Evolutionary conservation across 352 stramenopile species (phyloP).

Genomic region (Globisporangium splendens): DNA sequence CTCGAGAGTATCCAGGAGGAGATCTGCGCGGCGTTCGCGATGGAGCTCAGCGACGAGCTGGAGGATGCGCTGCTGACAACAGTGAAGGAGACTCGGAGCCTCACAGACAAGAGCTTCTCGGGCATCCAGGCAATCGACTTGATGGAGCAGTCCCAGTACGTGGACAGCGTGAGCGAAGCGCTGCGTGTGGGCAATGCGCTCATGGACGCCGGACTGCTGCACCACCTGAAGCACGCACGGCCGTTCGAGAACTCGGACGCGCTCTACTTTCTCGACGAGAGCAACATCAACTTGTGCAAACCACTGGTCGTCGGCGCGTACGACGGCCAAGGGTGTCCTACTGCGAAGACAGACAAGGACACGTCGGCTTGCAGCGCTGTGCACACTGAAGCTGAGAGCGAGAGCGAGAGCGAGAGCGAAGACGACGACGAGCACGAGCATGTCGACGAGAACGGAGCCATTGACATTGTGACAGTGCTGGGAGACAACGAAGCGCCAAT

Average conservation of each 20-base stretch:
- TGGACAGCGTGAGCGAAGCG: slow-evolving; percentile 35
- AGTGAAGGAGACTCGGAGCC: slow-evolving; percentile 12
- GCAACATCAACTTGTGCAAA: slow-evolving; percentile 53
- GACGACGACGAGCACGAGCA: slow-evolving; percentile 5
- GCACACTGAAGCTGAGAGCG: no score
- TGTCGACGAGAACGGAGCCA: slow-evolving; percentile 11
- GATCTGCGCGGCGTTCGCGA: slow-evolving; percentile 31
- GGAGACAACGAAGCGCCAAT: slow-evolving; percentile 12
- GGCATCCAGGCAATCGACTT: slow-evolving; percentile 32
- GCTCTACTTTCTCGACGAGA: slow-evolving; percentile 50
- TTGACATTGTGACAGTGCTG: slow-evolving; percentile 18
- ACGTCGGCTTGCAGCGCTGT: no score
- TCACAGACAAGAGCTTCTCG: slow-evolving; percentile 31
- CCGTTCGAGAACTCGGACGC: slow-evolving; percentile 36
- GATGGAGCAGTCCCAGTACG: slow-evolving; percentile 42
- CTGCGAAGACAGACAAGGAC: not conserved
- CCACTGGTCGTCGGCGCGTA: slow-evolving; percentile 30
- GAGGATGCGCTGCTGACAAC: slow-evolving; percentile 27
- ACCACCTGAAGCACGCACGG: slow-evolving; percentile 45
- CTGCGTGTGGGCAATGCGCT: slow-evolving; percentile 58
- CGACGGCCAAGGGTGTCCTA: slow-evolving; percentile 5
- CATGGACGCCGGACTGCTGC: slow-evolving; percentile 55
- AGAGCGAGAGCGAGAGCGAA: not conserved
- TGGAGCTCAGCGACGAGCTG: slow-evolving; percentile 36
- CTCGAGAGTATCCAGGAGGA: slow-evolving; percentile 53